phyloP scores from a whole-genome alignment of 352 stramenopile species.

The Phytophthora foliorum region DNA sequence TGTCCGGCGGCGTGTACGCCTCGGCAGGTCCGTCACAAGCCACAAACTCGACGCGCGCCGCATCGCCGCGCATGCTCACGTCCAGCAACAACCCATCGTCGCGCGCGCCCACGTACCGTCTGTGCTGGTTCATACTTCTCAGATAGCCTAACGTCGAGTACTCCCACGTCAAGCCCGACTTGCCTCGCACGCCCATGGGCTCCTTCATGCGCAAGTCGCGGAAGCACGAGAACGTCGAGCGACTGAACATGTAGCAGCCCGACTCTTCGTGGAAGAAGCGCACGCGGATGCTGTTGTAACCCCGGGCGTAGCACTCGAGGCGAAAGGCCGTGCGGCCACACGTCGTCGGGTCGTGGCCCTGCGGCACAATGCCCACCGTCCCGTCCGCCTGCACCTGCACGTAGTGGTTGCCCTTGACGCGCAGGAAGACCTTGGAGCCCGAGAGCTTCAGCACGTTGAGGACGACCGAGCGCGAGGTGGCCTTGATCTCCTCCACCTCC shows the following conservation, averaged over 20 bases:
- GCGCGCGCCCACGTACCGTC: conserved; percentile 81
- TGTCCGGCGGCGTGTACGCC: conserved; percentile 69
- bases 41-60: conserved; percentile 82
- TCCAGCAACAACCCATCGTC: conserved; percentile 81
- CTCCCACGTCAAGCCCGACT: conserved; percentile 80
- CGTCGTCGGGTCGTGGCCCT: conserved; percentile 50
- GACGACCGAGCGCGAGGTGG: conserved; percentile 69
- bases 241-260: conserved; percentile 84
- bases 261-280: conserved; percentile 81
- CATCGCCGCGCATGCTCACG: conserved; percentile 89
- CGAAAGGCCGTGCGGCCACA: conserved; percentile 76
- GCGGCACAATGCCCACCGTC: conserved; percentile 63
- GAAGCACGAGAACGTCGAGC: conserved; percentile 88
- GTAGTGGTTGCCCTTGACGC: conserved; percentile 80
- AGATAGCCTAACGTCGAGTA: conserved; percentile 85
- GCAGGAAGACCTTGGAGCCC: conserved; percentile 66
- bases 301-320: conserved; percentile 80
- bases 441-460: conserved; percentile 75
- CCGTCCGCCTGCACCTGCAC: conserved; percentile 59
- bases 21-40: conserved; percentile 52
- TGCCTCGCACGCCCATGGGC: conserved; percentile 60
- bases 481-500: conserved; percentile 84
- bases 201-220: conserved; percentile 88
- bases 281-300: conserved; percentile 91
- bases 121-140: conserved; percentile 92